Conservation (phyloP, 2,329 filamentous ascomycete species). For the Botrytis byssoidea region DNA sequence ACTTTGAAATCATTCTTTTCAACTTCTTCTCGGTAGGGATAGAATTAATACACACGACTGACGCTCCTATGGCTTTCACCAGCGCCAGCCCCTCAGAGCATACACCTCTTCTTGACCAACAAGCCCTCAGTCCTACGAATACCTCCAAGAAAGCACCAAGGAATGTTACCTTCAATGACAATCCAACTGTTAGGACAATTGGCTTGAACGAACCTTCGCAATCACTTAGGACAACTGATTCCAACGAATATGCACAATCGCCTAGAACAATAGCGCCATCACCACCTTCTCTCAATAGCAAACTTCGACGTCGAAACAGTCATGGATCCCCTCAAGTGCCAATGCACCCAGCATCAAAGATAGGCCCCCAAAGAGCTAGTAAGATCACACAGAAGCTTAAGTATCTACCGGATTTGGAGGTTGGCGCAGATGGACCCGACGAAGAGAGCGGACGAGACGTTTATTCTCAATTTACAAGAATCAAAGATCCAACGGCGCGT, state of each 20-base stretch:
- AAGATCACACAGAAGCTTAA: slow-evolving; percentile 97
- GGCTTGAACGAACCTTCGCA: slow-evolving; percentile 39
- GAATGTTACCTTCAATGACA: slow-evolving; percentile 76
- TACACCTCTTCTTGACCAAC: slow-evolving; percentile 15
- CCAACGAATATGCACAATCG: slow-evolving; percentile 14
- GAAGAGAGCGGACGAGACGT: slow-evolving; percentile 94
- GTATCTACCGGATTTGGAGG: slow-evolving; percentile 86
- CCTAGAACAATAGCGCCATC: slow-evolving; percentile 35
- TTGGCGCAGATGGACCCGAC: slow-evolving; percentile 72
- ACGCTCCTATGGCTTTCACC: slow-evolving; percentile 16
- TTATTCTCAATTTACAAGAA: slow-evolving; percentile 95
- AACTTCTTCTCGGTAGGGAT: neutral
- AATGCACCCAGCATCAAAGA: slow-evolving; percentile 57
- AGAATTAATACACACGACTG: neutral
- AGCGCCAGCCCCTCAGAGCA: slow-evolving; percentile 15
- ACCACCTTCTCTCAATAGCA: slow-evolving; percentile 74
- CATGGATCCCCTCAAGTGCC: slow-evolving; percentile 53
- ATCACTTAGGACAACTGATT: slow-evolving; percentile 53
- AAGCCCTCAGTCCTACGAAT: slow-evolving; percentile 10
- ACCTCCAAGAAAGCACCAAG: slow-evolving; percentile 36
- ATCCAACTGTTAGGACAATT: slow-evolving; percentile 61
- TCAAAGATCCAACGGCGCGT: slow-evolving; percentile 92
- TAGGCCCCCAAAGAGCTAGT: slow-evolving; percentile 90
- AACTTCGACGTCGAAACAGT: slow-evolving; percentile 82
- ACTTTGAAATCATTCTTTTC: neutral